Evolutionary conservation across 805 yeast species (phyloP), one percentile per base, ranked within the genome.

Genomic region (Zygoascus ofunaensis): DNA sequence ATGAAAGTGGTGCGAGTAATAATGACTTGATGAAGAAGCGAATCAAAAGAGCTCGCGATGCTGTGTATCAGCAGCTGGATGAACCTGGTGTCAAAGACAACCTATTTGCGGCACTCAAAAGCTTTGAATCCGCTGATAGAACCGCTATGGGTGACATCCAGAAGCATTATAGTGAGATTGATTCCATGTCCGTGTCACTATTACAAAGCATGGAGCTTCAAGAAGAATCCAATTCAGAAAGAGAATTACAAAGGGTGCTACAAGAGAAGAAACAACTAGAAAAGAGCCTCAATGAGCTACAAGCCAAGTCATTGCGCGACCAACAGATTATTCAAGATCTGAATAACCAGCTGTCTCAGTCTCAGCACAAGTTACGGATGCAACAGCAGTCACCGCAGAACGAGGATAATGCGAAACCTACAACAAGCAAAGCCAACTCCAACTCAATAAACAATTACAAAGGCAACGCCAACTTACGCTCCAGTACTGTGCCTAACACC

Each of bases 311-410:
- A 26, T 26, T 12, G 12, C 10, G 10, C 12, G 30, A 26, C 12
- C 30, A 26, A 8, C 10, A 24, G 34, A 37, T 10, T n/a, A 24
- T 18, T 21, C 22, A 38, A 3, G 50, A 47, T 32, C 40, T 47
- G 19, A 39, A 47, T 19, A 22, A 21, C 18, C 48, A 44, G 32
- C 26, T 47, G 4, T 26, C 43, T 15, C 38, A 44, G 17, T 34
- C 44, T 5, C 17, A 36, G 3, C 37, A 24, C 4, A 44, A 43
- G 26, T 35, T 47, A 15, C 39, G 37, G 36, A 37, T n/a, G n/a
- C n/a, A n/a, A n/a, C n/a, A n/a, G n/a, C n/a, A n/a, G n/a, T n/a
- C n/a, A n/a, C n/a, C n/a, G n/a, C n/a, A n/a, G n/a, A n/a, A n/a
- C n/a, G n/a, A n/a, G n/a, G n/a, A n/a, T n/a, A n/a, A n/a, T n/a